Evolutionary conservation across 2,329 filamentous ascomycete species (phyloP), one percentile per base, ranked within the genome.

Genomic region (Byssoonygena ceratinophila): DNA sequence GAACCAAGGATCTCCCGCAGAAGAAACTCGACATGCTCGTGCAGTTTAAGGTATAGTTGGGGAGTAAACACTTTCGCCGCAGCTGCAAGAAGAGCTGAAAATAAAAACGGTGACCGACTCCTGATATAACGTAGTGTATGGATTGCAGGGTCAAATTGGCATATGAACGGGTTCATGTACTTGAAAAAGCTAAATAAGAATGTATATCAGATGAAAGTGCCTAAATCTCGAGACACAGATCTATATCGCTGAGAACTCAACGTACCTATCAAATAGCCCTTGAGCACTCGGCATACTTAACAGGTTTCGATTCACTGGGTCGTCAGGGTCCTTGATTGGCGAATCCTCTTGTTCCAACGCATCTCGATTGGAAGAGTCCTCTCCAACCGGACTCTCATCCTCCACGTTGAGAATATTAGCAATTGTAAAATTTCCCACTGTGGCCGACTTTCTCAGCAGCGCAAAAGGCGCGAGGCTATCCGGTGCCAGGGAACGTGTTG

Each of bases 151-250:
- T 72, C 70, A 9, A 72, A 59, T 48, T 71, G 69, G 54, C 64
- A 65, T 20, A 71, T 68, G n/a, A 68, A 71, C 1, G 68, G 67
- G 46, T 72, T 72, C 22, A 71, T 59, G 46, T 64, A 65, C 23
- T 58, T 57, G 53, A 72, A 67, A 53, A 71, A 72, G 18, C 69
- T 69, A 16, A 5, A 14, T 12, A 12, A 43, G 18, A 37, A 1
- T 22, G 22, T 7, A 2, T 27, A 43, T 40, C 36, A 39, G 27
- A 52, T 43, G 14, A 29, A 20, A 40, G 14, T 3, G 27, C 16
- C 23, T 11, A 31, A 2, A 14, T 4, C 34, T 16, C 5, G 14
- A 37, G 8, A 31, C 29, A 34, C 34, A 23, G 32, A 40, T 23
- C 29, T 6, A 8, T 23, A 1, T 25, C 7, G 14, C 23, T n/a